These are phyloP conservation scores for Tolypocladium nubicola DNA, from an alignment of 2,329 filamentous ascomycete species.

Conservation along the genomic window DNA sequence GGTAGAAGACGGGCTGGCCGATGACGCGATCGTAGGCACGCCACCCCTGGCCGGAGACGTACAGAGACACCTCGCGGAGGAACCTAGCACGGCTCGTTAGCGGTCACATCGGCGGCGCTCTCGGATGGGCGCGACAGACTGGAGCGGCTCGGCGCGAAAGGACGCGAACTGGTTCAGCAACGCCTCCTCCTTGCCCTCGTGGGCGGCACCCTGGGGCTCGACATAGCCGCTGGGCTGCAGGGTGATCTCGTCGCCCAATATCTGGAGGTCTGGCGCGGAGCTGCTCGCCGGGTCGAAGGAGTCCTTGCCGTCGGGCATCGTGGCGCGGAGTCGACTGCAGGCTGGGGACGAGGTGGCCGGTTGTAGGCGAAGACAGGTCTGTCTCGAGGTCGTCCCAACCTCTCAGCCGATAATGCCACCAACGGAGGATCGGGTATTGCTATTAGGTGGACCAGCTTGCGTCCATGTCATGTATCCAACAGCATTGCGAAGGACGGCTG, in stretches of 20 bases:
- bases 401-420: not conserved
- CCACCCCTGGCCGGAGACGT: constrained; percentile 91
- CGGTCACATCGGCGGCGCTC: too few species aligned
- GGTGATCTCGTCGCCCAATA: constrained; percentile 63
- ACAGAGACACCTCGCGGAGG: constrained; percentile 83
- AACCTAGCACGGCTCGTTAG: constrained; percentile 47
- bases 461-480: not conserved
- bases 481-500: not conserved
- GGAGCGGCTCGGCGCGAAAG: constrained; percentile 61
- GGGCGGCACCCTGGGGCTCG: constrained; percentile 34
- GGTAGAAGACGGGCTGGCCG: constrained; percentile 87
- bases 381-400: not conserved
- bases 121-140: constrained; percentile 11
- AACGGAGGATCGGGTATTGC: not conserved
- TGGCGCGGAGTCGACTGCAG: not conserved
- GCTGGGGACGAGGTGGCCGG: not conserved
- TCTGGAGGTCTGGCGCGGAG: constrained; percentile 66
- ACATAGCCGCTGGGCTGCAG: constrained; percentile 64
- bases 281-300: constrained; percentile 16
- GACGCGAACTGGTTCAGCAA: constrained; percentile 77
- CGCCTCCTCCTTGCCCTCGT: constrained; percentile 51
- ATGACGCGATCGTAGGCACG: constrained; percentile 85
- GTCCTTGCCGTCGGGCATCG: constrained; percentile 20
- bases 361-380: not conserved
- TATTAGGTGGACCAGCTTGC: not conserved